These are phyloP conservation scores for Sparassis latifolia DNA, from an alignment of 1,284 basidiomycete species.

Conservation along the genomic window DNA sequence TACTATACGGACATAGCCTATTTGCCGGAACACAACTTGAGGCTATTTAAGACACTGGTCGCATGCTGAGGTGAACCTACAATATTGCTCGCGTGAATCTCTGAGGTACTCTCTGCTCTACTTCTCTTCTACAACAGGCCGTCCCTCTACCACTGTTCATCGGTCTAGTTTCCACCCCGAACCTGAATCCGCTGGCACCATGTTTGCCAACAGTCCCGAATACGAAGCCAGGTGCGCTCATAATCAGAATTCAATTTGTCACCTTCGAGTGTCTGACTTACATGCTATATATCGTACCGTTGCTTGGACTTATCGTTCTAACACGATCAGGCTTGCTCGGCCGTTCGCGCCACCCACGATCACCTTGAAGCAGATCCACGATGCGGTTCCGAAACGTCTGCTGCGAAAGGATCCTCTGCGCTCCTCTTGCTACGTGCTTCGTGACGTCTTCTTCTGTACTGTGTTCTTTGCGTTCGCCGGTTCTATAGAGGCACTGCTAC, in stretches of 20 bases:
- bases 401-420: slow-evolving; percentile 40
- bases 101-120: no score
- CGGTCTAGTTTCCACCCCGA: no score
- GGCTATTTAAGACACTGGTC: no score
- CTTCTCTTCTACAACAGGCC: no score
- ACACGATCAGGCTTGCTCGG: slow-evolving; percentile 17
- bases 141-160: no score
- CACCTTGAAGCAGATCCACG: slow-evolving; percentile 39
- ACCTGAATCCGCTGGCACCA: slow-evolving; percentile 5
- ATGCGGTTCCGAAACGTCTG: slow-evolving; percentile 40
- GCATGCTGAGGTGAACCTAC: no score
- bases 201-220: slow-evolving; percentile 27
- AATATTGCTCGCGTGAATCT: no score
- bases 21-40: no score
- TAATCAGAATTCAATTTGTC: neutral
- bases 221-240: slow-evolving; percentile 24
- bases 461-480: slow-evolving; percentile 34
- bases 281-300: neutral
- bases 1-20: no score
- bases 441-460: slow-evolving; percentile 35
- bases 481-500: slow-evolving; percentile 28
- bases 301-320: neutral
- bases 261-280: neutral
- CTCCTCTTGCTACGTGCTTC: slow-evolving; percentile 30
- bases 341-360: slow-evolving; percentile 37